A percentile compares a stretch with the other conserved stretches of the same genome.
Conservation (phyloP, 2,329 filamentous ascomycete genomes). For the Aspergillus felis region DNA sequence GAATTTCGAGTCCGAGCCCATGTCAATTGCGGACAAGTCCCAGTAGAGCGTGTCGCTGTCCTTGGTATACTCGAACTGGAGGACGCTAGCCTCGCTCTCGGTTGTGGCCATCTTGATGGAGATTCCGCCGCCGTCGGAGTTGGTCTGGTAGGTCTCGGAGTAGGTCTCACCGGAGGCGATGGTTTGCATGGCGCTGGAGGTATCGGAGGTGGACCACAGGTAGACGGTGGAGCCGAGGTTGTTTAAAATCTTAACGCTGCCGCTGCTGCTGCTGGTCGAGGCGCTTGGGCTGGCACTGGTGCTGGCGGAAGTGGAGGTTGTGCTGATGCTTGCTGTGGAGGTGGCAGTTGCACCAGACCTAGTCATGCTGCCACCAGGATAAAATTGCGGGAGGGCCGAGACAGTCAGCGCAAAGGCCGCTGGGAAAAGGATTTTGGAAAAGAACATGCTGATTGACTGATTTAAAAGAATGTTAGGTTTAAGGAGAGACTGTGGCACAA, state of each 20-base stretch:
- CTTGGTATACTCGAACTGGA: slow-evolving; percentile 34
- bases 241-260: slow-evolving; percentile 24
- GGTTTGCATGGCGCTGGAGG: slow-evolving; percentile 17
- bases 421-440: slow-evolving; percentile 8
- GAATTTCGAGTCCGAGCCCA: slow-evolving; percentile 18
- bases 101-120: slow-evolving; percentile 30
- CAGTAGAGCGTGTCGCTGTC: slow-evolving; percentile 23
- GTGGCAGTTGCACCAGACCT: no score
- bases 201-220: slow-evolving; percentile 24
- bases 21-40: slow-evolving; percentile 30
- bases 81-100: slow-evolving; percentile 14
- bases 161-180: slow-evolving; percentile 18
- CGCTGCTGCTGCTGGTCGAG: slow-evolving; percentile 2
- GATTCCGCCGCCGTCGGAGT: slow-evolving; percentile 28
- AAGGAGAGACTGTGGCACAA: no score
- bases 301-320: no score
- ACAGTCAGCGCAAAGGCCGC: slow-evolving; percentile 6
- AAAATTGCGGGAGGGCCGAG: slow-evolving; percentile 2
- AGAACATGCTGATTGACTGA: slow-evolving; percentile 2
- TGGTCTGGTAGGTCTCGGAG: slow-evolving; percentile 24
- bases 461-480: no score
- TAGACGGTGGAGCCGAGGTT: slow-evolving; percentile 22
- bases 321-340: no score
- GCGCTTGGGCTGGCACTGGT: no score
- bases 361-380: no score